Percentiles rank a stretch among this genome's conserved stretches.
Conservation (phyloP, 1,139 yeast species). For the Eremothecium gossypii region DNA sequence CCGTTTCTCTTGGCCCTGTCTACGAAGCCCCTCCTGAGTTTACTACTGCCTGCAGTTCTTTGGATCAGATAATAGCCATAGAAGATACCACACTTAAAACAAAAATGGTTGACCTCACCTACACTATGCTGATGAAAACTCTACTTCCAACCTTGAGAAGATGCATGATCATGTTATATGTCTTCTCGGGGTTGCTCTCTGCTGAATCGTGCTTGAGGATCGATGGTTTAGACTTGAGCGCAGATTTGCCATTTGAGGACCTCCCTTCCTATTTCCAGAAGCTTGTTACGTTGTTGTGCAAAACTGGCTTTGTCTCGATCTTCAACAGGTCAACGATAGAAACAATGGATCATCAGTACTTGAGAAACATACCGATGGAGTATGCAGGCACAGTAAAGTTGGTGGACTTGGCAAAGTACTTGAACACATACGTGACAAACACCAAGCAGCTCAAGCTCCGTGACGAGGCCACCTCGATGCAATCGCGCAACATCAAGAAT, state of each 20-base stretch:
- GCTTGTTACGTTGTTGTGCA: constrained; percentile 10
- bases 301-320: constrained; percentile 1
- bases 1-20: constrained; percentile 6
- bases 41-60: neutral
- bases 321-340: neutral
- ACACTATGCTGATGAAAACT: constrained; percentile 16
- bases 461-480: constrained; percentile 20
- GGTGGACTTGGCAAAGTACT: constrained; percentile 51
- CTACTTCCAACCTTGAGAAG: constrained; percentile 25
- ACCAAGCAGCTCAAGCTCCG: constrained; percentile 22
- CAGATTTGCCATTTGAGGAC: constrained; percentile 5
- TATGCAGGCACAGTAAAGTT: constrained; percentile 63
- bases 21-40: constrained; percentile 3
- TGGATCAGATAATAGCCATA: neutral
- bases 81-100: neutral
- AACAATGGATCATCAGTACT: constrained; percentile 11
- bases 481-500: constrained; percentile 22
- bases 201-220: constrained; percentile 14
- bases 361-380: constrained; percentile 30
- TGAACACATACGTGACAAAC: constrained; percentile 63
- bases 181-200: constrained; percentile 16
- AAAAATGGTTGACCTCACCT: constrained; percentile 13
- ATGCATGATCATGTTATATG: constrained; percentile 21
- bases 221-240: constrained; percentile 15
- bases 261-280: constrained; percentile 9